Evolutionary conservation across 768 basidiomycete species (phyloP), one percentile per base, ranked within the genome.

Genomic region (Pisolithus orientalis): DNA sequence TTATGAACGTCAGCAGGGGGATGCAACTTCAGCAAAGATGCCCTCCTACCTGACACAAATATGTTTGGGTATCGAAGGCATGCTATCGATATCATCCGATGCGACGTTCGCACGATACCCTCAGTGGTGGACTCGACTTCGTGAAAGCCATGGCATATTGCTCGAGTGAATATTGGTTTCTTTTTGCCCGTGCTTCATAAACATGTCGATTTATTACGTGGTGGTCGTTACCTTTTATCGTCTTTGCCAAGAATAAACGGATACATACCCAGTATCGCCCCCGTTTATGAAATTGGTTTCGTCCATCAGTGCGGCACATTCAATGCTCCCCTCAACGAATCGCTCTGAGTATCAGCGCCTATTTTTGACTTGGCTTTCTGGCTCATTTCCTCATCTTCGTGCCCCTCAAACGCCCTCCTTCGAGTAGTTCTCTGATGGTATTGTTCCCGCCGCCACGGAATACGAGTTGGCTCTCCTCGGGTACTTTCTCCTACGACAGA

Each of bases 371-470:
- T 62, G 42, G 68, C 63, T 6, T 68, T 69, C 34, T 72, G 75
- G 27, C 69, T 66, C 11, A 70, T 70, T 40, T 75, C 71, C n/a
- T 76, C 78, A 39, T 80, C 79, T 46, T 78, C 77, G 29, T 64
- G 57, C 39, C 80, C 82, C n/a, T 77, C 83, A 27, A 78, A 72
- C 31, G 85, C 72, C 11, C 82, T 1, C 90, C 89, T 57, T 95
- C 94, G 27, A 94, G 64, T 8, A 90, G 80, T 64, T 92, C 88
- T 50, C 87, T 74, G 57, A 90, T 75, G 34, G 79, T 79, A 70
- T 87, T 94, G 59, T 82, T 78, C 5, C 88, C 93, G n/a, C 96
- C 96, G 25, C 95, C 96, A 37, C 96, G 81, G 63, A 98, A 97
- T 7, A 99, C 94, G 25, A 99, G 76, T 64, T 98, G 95, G 11